Conservation (phyloP, 768 basidiomycete genomes). For the Clathrus columnatus region DNA sequence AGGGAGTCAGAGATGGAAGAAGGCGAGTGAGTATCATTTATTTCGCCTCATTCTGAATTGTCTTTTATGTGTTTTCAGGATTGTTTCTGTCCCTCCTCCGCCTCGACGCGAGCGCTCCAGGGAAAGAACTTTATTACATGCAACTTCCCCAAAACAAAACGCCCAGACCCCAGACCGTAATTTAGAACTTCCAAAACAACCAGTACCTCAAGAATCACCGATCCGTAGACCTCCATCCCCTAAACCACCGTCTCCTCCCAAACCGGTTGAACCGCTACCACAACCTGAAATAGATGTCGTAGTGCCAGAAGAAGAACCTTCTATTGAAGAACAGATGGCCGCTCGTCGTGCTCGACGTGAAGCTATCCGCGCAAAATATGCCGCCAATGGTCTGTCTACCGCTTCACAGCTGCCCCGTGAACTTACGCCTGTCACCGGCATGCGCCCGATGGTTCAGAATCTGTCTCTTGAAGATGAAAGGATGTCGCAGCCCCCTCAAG, state of each 20-base stretch:
- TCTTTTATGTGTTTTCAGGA: constrained; percentile 33
- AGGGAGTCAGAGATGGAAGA: constrained; percentile 67
- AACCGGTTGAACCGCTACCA: constrained; percentile 24
- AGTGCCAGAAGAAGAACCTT: constrained; percentile 29
- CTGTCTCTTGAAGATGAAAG: constrained; percentile 13
- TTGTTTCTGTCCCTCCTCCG: constrained; percentile 44
- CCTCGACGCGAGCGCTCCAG: constrained; percentile 21
- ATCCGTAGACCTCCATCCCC: constrained; percentile 12
- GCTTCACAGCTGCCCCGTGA: constrained; percentile 21
- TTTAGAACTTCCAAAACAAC: constrained; percentile 8
- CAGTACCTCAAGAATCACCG: constrained; percentile 16
- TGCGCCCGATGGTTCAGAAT: constrained; percentile 2
- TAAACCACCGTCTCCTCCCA: constrained; percentile 11
- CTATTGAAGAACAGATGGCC: constrained; percentile 55
- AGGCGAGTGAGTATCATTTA: constrained; percentile 77
- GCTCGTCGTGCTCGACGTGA: constrained; percentile 63
- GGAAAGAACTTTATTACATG: constrained; percentile 13
- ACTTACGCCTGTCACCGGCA: not conserved
- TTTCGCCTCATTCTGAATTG: constrained; percentile 9
- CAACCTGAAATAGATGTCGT: constrained; percentile 51
- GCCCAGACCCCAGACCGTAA: not conserved
- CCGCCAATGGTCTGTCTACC: constrained; percentile 26
- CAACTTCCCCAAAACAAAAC: not conserved
- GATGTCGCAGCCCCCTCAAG: not conserved
- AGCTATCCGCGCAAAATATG: constrained; percentile 74